These are phyloP conservation scores for Daucus carota DNA, from an alignment of 129 eudicot species.

Conservation along the genomic window DNA sequence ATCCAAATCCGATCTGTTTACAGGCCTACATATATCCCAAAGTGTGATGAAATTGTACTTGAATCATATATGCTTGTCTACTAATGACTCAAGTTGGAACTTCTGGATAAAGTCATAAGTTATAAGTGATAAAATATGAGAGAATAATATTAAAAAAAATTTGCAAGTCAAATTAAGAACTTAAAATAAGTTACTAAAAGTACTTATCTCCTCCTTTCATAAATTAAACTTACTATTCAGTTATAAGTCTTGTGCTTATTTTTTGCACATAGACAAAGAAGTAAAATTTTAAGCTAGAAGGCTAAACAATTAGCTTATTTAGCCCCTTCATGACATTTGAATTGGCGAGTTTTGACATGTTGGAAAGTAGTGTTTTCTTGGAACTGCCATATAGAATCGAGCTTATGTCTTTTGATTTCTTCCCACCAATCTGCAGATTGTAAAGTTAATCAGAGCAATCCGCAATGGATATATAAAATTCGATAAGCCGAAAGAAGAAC, in stretches of 20 bases:
- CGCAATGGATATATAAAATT: constrained; percentile 71
- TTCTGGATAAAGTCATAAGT: background rate
- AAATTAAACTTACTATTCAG: background rate
- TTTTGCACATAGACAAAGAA: background rate
- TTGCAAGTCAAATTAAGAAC: background rate
- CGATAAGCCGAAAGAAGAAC: constrained; percentile 84
- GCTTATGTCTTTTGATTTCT: constrained; percentile 7
- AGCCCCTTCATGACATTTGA: too few species aligned
- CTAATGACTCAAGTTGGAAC: background rate
- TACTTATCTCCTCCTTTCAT: too few species aligned
- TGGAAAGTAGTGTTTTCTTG: background rate
- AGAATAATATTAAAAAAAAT: background rate
- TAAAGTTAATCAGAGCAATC: constrained; percentile 64
- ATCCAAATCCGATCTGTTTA: too few species aligned
- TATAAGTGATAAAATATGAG: background rate
- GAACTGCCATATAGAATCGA: background rate
- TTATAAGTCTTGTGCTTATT: background rate
- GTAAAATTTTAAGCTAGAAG: too few species aligned
- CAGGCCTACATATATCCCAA: background rate
- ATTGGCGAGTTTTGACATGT: background rate
- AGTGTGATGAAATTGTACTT: background rate
- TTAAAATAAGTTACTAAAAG: background rate
- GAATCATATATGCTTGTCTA: background rate
- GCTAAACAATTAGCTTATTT: background rate
- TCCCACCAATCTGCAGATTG: constrained; percentile 39